A percentile compares a stretch with the other conserved stretches of the same genome.
phyloP scores from a whole-genome alignment of 148 eudicot species.

The Rhododendron ovatum region DNA sequence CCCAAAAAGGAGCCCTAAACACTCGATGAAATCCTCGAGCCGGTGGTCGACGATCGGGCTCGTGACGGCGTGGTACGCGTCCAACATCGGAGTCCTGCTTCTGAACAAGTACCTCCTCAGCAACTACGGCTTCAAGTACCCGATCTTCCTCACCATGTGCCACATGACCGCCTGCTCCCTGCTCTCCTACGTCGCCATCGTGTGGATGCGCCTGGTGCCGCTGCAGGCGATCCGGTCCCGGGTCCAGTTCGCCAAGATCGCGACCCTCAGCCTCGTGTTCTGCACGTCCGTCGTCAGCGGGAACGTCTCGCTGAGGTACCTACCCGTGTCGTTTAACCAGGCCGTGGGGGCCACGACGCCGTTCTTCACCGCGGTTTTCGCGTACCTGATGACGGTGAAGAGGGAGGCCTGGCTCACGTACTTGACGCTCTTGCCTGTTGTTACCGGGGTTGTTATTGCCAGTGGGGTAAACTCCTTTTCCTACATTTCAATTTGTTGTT shows the following conservation, averaged over 20 bases:
- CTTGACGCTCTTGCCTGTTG: constrained; percentile 65
- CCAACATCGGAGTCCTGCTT: constrained; percentile 76
- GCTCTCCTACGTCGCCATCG: constrained; percentile 64
- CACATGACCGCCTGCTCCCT: constrained; percentile 92
- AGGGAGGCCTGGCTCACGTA: constrained; percentile 76
- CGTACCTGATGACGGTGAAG: constrained; percentile 59
- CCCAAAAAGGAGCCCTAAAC: background rate
- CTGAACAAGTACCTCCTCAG: constrained; percentile 71
- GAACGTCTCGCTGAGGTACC: constrained; percentile 61
- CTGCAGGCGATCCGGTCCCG: constrained; percentile 64
- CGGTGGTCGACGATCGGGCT: constrained; percentile 61
- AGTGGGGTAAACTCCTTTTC: constrained; percentile 58
- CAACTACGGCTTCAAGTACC: constrained; percentile 86
- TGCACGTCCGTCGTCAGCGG: constrained; percentile 78
- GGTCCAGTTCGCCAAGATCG: constrained; percentile 60
- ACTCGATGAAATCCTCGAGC: constrained; percentile 37
- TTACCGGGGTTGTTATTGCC: constrained; percentile 74
- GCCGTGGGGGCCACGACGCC: constrained; percentile 89
- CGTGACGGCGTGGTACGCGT: constrained; percentile 71
- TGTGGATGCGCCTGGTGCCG: constrained; percentile 66
- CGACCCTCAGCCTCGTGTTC: constrained; percentile 56
- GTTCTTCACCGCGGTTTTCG: constrained; percentile 75
- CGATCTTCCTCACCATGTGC: constrained; percentile 87
- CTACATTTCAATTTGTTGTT: background rate
- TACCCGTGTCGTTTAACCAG: constrained; percentile 77